Conservation (phyloP, 495 filamentous ascomycete species). For the Podospora australis region DNA sequence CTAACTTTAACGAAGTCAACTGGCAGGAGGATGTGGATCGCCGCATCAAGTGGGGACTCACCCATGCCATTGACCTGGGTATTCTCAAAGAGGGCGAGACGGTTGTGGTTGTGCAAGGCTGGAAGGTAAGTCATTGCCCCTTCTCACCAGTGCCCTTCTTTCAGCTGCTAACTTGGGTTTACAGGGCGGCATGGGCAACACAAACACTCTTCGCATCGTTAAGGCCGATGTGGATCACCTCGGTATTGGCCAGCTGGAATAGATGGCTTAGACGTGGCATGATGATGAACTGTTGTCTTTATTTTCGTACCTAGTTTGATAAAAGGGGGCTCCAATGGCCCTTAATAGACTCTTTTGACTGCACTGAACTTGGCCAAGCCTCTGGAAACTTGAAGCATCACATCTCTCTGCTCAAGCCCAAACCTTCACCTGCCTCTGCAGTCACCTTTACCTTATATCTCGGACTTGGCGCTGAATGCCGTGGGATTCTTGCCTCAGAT, state of each 20-base stretch:
- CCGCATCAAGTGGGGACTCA: constrained; percentile 91
- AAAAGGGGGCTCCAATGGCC: background rate
- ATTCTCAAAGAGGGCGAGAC: constrained; percentile 75
- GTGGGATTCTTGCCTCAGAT: too few relatives aligned
- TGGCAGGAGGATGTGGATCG: constrained; percentile 99
- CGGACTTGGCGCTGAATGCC: too few relatives aligned
- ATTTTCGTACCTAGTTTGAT: constrained; percentile 1
- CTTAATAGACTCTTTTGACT: constrained; percentile 12
- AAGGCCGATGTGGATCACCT: constrained; percentile 48
- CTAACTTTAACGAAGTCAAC: constrained; percentile 77
- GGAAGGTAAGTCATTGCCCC: constrained; percentile 45
- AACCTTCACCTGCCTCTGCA: too few relatives aligned
- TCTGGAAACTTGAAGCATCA: too few relatives aligned
- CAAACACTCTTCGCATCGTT: constrained; percentile 71
- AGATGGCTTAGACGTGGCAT: background rate
- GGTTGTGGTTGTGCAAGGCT: constrained; percentile 94
- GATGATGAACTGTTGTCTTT: background rate
- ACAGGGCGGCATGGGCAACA: constrained; percentile 97
- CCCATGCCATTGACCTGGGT: constrained; percentile 73
- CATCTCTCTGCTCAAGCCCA: too few relatives aligned
- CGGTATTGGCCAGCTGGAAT: constrained; percentile 30
- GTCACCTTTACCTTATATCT: too few relatives aligned
- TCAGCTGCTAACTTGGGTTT: background rate
- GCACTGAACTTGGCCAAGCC: too few relatives aligned
- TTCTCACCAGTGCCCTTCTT: background rate